These are phyloP conservation scores for Globisporangium alternatum DNA, from an alignment of 352 stramenopile genomes.

Conservation along the genomic window DNA sequence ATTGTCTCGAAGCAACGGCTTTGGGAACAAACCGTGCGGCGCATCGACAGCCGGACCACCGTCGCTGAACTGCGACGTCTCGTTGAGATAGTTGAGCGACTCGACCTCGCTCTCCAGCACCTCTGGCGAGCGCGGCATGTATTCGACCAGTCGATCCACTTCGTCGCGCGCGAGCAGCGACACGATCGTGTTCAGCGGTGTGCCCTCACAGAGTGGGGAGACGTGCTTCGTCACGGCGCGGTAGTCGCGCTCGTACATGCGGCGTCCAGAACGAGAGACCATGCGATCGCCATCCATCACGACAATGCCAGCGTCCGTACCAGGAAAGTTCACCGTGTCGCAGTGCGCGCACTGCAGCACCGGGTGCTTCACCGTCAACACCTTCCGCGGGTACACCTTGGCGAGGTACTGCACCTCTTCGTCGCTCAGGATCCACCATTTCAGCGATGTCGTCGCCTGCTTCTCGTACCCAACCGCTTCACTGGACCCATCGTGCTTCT, in stretches of 20 bases:
- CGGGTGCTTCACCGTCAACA: conserved; percentile 44
- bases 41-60: conserved; percentile 38
- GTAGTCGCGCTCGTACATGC: conserved; percentile 81
- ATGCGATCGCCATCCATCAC: conserved; percentile 67
- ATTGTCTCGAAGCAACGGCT: conserved; percentile 23
- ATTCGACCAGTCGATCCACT: conserved; percentile 51
- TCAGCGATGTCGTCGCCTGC: conserved; percentile 19
- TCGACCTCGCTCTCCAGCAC: conserved; percentile 69
- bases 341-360: conserved; percentile 74
- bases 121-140: conserved; percentile 44
- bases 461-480: conserved; percentile 7
- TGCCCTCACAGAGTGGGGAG: conserved; percentile 70
- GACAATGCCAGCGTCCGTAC: conserved; percentile 72
- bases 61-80: conserved; percentile 30
- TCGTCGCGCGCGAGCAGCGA: conserved; percentile 36
- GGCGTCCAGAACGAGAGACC: conserved; percentile 58
- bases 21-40: conserved; percentile 55
- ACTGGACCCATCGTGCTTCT: neutral
- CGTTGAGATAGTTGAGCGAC: conserved; percentile 49
- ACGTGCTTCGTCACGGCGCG: conserved; percentile 76
- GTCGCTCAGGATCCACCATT: conserved; percentile 78
- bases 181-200: conserved; percentile 48
- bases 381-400: conserved; percentile 52
- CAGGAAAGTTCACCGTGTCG: conserved; percentile 75
- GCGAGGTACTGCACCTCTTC: conserved; percentile 63